A percentile compares a stretch with the other conserved stretches of the same genome.
Evolutionary conservation across 495 filamentous ascomycete genomes (phyloP).

Genomic region (Penicillium arizonense): DNA sequence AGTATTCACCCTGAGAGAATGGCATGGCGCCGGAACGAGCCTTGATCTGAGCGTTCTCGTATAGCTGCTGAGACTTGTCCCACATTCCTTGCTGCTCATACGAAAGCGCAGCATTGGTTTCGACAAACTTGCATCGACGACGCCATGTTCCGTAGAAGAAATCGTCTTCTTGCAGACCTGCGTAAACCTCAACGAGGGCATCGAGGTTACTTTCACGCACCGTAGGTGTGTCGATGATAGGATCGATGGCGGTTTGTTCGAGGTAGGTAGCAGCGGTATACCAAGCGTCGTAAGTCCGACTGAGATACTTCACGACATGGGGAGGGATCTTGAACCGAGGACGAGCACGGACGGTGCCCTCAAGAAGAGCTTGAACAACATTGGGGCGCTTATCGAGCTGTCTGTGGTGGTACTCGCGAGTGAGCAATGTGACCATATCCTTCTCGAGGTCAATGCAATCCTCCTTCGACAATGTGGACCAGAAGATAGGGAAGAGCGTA

Average conservation of each 20-base stretch:
- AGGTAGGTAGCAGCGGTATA: constrained; percentile 83
- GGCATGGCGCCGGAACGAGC: constrained; percentile 88
- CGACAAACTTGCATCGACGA: constrained; percentile 88
- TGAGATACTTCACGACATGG: constrained; percentile 91
- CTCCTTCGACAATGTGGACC: constrained; percentile 83
- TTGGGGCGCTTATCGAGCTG: constrained; percentile 94
- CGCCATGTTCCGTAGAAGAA: constrained; percentile 98
- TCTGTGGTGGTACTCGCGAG: constrained; percentile 90
- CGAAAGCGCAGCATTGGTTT: constrained; percentile 93
- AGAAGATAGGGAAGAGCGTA: constrained; percentile 84
- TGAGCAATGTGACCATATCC: constrained; percentile 79
- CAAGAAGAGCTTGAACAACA: constrained; percentile 85
- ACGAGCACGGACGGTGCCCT: constrained; percentile 75
- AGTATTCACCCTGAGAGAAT: constrained; percentile 95
- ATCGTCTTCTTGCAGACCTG: constrained; percentile 87
- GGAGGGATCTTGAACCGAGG: constrained; percentile 90
- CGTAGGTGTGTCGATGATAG: constrained; percentile 75
- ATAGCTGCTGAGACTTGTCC: constrained; percentile 96
- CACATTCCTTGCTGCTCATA: constrained; percentile 99
- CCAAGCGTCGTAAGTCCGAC: constrained; percentile 91
- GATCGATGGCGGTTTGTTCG: constrained; percentile 79
- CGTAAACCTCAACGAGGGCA: constrained; percentile 87
- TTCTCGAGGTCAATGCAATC: constrained; percentile 90
- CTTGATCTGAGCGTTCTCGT: constrained; percentile 95
- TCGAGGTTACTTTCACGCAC: constrained; percentile 94